Conservation (phyloP, 192 early-diverging fungal species). For the Piromyces finnis region DNA sequence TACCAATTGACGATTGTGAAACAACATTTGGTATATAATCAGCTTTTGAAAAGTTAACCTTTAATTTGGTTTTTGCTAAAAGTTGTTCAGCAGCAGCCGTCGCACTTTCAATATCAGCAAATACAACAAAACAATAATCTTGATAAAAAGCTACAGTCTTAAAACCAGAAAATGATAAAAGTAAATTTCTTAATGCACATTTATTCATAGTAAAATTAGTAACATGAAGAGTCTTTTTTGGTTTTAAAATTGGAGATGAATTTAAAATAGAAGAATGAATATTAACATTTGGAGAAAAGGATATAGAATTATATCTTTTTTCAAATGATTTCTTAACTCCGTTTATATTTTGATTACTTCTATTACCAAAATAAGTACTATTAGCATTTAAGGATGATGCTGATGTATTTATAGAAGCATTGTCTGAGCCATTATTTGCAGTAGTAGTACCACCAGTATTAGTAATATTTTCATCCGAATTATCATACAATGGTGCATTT, state of each 20-base stretch:
- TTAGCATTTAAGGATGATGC: background rate
- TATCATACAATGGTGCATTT: background rate
- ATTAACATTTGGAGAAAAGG: background rate
- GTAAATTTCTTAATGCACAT: conserved; percentile 10
- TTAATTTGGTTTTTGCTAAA: conserved; percentile 22
- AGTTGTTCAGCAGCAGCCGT: conserved; percentile 21
- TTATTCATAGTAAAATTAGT: conserved; percentile 21
- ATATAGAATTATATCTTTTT: background rate
- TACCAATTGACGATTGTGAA: conserved; percentile 11
- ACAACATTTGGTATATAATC: conserved; percentile 21
- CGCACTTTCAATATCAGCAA: conserved; percentile 14
- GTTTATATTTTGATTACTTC: background rate
- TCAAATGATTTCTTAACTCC: background rate
- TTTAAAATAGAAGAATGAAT: background rate
- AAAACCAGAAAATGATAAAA: conserved; percentile 16
- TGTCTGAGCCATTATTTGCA: background rate
- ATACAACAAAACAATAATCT: conserved; percentile 29
- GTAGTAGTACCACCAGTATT: no score
- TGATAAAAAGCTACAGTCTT: conserved; percentile 21
- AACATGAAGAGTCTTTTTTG: conserved; percentile 25
- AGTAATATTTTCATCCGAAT: no score
- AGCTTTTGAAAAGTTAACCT: conserved; percentile 21
- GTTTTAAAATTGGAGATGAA: background rate
- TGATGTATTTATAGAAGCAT: background rate
- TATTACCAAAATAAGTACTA: background rate